Base-by-base conservation (phyloP, 2,329 filamentous ascomycete species). In the Cytospora schulzeri region DNA sequence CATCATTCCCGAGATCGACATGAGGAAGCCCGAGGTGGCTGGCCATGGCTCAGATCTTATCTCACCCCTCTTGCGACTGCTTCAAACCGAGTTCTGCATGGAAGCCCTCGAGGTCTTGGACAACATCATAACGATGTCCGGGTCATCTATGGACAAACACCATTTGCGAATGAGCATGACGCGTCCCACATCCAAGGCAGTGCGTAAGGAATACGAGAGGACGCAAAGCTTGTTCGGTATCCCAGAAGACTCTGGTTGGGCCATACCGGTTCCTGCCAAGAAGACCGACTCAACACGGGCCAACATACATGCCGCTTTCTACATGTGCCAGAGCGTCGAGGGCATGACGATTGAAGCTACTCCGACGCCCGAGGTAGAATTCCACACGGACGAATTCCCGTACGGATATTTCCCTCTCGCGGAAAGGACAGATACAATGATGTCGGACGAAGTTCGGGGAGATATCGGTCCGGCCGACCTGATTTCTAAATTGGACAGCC, bases 131-230 rank as follows among this genome's bases (percentile, higher is more conserved):
- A 92, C 91, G 31, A 94, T 98, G 81, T 93, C 93, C 0, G 91
- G 92, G 5, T 93, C 91, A 35, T 91, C 94, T 1, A 92, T 97
- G 84, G 95, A 98, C 76, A 92, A 91, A 71, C 92, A 97, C 71
- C 93, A 98, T 73, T 80, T 99, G 65, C 88, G 95, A 48, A 99
- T 99, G 96, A 98, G 94, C 76, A 97, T 99, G 92, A 93, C 93
- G 6, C 90, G 91, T 15, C 89, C 91, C 1, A 92, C 93, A 2
- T 95, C 93, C 0, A 90, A 91, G 70, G 88, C 90, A 0, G 90
- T 95, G 57, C 89, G 92, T 57, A 98, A 97, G 74, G 93, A 98
- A 76, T 98, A 97, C 71, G 94, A 97, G 73, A 89, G 91, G 26
- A 97, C 92, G 0, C 91, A 97, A 74, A 97, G 93, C 72, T 79